Evolutionary conservation across 768 basidiomycete genomes (phyloP).

Genomic region (Phylloporus sp.): DNA sequence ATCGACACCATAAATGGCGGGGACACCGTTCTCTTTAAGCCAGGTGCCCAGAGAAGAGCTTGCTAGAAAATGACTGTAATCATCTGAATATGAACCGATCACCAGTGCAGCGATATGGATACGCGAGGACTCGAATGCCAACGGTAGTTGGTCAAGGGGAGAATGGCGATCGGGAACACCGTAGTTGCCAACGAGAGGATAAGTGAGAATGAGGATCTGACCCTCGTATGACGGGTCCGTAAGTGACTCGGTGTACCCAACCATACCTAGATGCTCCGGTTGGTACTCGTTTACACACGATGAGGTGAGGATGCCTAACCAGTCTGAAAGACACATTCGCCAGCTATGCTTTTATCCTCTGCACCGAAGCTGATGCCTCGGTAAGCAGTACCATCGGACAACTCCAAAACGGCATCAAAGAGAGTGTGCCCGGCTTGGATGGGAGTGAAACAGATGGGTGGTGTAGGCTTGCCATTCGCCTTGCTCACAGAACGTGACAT

Average conservation of each 20-base stretch:
- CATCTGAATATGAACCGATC: conserved; percentile 89
- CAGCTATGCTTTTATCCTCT: conserved; percentile 82
- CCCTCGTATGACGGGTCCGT: conserved; percentile 99
- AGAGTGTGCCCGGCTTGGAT: conserved; percentile 18
- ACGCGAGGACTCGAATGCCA: conserved; percentile 88
- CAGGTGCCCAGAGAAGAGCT: conserved; percentile 81
- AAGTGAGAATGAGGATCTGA: conserved; percentile 95
- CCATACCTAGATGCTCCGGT: conserved; percentile 72
- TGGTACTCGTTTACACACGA: conserved; percentile 11
- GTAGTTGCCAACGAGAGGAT: conserved; percentile 96
- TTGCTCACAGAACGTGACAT: conserved; percentile 43
- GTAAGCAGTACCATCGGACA: conserved; percentile 84
- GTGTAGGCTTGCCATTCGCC: conserved; percentile 30
- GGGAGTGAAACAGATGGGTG: conserved; percentile 34
- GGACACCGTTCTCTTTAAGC: conserved; percentile 92
- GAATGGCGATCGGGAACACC: conserved; percentile 76
- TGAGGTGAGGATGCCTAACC: conserved; percentile 49
- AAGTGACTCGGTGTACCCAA: conserved; percentile 96
- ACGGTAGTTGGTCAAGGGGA: conserved; percentile 52
- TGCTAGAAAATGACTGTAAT: conserved; percentile 94
- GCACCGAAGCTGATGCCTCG: conserved; percentile 93
- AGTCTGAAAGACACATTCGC: conserved; percentile 99
- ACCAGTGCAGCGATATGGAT: conserved; percentile 92
- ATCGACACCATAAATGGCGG: conserved; percentile 94
- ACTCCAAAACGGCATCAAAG: conserved; percentile 74